Conservation (phyloP, 2,329 filamentous ascomycete species). For the Fusarium algeriense region DNA sequence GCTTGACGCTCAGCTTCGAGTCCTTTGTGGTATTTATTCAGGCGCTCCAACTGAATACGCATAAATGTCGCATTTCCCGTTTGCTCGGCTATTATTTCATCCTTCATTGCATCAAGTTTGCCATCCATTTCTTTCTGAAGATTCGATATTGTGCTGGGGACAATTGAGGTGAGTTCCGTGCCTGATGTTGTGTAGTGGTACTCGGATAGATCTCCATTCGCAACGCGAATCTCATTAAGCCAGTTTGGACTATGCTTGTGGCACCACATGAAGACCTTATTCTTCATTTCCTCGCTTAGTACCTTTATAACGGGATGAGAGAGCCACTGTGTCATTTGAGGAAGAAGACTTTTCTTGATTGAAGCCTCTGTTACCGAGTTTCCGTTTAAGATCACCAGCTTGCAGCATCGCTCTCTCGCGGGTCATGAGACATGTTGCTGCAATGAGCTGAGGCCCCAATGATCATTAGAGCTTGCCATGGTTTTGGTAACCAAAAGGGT, state of each 20-base stretch:
- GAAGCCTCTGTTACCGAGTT: neutral
- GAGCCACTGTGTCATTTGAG: neutral
- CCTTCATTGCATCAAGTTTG: neutral
- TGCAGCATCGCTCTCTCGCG: neutral
- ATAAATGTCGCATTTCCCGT: neutral
- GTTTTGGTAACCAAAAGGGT: neutral
- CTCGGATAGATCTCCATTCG: neutral
- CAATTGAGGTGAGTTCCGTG: too few relatives aligned
- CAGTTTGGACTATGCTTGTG: neutral
- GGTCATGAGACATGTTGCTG: neutral
- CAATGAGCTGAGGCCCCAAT: neutral
- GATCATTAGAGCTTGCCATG: neutral
- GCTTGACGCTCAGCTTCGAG: too few relatives aligned
- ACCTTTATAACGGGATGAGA: neutral
- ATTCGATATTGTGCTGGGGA: neutral
- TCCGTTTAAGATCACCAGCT: neutral
- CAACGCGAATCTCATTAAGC: neutral
- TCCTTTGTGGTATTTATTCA: neutral
- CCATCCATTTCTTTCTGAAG: neutral
- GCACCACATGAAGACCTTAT: constrained; percentile 5
- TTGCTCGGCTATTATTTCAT: neutral
- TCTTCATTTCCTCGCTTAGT: neutral
- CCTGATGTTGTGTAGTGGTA: neutral
- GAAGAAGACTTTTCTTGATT: neutral
- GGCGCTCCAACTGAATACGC: neutral